Evolutionary conservation across 1,139 yeast genomes (phyloP).

Genomic region (Hyphopichia wangnamkhiaoensis): DNA sequence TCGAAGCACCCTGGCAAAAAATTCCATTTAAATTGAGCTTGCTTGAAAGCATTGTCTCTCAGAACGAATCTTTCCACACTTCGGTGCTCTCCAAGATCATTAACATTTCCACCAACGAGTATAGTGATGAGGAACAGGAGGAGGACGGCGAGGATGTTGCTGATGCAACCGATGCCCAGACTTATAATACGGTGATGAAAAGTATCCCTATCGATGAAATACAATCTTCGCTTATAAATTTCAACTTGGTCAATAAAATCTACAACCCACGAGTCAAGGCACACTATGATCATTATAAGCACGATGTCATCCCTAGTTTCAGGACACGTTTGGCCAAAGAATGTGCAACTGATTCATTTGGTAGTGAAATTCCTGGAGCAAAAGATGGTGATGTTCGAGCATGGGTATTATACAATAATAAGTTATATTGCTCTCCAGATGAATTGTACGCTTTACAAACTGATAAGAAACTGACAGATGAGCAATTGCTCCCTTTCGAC

Average conservation of each 20-base stretch:
- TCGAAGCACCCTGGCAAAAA: conserved; percentile 30
- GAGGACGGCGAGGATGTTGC: too few species aligned
- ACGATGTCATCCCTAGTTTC: conserved; percentile 24
- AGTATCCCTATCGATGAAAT: conserved; percentile 18
- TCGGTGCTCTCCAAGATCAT: conserved; percentile 44
- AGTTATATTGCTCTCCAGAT: conserved; percentile 61
- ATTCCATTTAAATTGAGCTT: conserved; percentile 50
- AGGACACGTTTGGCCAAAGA: conserved; percentile 17
- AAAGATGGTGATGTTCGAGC: conserved; percentile 32
- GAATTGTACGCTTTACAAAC: conserved; percentile 71
- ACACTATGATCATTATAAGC: conserved; percentile 55
- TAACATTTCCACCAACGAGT: conserved; percentile 23
- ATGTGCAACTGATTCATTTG: conserved; percentile 41
- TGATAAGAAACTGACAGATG: conserved; percentile 15
- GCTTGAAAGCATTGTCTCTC: conserved; percentile 56
- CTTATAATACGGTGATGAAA: conserved; percentile 36
- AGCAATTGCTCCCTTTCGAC: conserved; percentile 48
- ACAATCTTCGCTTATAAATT: conserved; percentile 40
- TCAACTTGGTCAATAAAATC: conserved; percentile 53
- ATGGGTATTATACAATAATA: conserved; percentile 56
- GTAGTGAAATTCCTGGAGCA: conserved; percentile 22
- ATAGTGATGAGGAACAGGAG: conserved; percentile 18
- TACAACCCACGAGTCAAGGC: conserved; percentile 65
- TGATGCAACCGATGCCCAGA: conserved; percentile 10
- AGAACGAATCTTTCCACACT: conserved; percentile 50